These are phyloP conservation scores for Purpureocillium lavendulum DNA, from an alignment of 2,329 filamentous ascomycete genomes.

Conservation along the genomic window DNA sequence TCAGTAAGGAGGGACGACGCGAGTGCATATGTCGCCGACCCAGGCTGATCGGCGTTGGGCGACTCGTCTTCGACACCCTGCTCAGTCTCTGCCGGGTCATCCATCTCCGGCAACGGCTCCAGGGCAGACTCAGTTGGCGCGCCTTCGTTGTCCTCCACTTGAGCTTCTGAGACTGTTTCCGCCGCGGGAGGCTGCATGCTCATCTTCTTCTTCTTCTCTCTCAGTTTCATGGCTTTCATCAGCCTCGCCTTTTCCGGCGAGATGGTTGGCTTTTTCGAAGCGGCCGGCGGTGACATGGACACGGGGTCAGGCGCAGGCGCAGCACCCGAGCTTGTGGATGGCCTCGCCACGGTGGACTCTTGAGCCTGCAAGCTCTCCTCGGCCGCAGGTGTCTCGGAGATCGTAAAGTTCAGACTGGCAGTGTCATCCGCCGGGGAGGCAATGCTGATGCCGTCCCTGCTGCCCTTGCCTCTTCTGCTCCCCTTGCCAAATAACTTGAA, in stretches of 20 bases:
- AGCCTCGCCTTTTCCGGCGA: conserved; percentile 85
- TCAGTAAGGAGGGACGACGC: conserved; percentile 35
- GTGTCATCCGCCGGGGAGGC: conserved; percentile 25
- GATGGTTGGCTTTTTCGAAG: conserved; percentile 44
- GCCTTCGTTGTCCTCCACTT: conserved; percentile 6
- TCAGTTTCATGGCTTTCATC: conserved; percentile 87
- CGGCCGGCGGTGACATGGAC: conserved; percentile 30
- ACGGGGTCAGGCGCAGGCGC: conserved; percentile 33
- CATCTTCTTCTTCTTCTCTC: conserved; percentile 64
- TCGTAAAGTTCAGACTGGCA: conserved; percentile 26
- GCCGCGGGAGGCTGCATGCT: conserved; percentile 3
- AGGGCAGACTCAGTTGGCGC: conserved; percentile 9
- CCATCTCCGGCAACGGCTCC: conserved; percentile 12
- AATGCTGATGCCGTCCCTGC: conserved; percentile 12
- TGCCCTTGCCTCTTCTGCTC: conserved; percentile 35
- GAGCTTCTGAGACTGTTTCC: conserved; percentile 5
- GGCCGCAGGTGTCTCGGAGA: conserved; percentile 26
- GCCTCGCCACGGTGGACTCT: conserved; percentile 19
- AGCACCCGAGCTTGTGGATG: conserved; percentile 36
- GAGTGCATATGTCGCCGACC: conserved; percentile 40
- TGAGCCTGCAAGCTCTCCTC: conserved; percentile 17
- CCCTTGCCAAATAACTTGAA: conserved; percentile 60
- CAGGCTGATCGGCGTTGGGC: conserved; percentile 42
- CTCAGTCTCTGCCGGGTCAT: conserved; percentile 13
- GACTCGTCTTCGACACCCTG: conserved; percentile 20